Evolutionary conservation across 352 stramenopile species (phyloP), one percentile per base, ranked within the genome.

Genomic region (Phytophthora agathidicida): DNA sequence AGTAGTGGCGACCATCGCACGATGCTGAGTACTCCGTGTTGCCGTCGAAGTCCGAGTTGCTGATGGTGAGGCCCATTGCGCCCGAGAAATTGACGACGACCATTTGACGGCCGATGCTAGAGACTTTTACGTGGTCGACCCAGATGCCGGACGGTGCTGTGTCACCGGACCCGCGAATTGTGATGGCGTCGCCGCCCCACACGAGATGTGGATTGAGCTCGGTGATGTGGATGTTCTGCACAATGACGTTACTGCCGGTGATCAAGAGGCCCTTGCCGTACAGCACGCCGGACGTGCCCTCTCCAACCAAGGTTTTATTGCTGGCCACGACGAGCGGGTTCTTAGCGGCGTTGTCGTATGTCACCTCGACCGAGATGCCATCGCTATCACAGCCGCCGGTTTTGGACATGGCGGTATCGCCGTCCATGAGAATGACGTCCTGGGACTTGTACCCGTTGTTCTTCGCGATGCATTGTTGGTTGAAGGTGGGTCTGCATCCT

Each of bases 1-100:
- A 83, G 60, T 80, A 80, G 56, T 83, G 73, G 35, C 60, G 70
- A 10, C 65, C 63, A 13, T 80, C 70, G 37, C 73, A 83, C 10
- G 54, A 63, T 1, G 44, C 33, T n/a, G 54, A 63, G 36, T 56
- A 63, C 28, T 63, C 44, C 5, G 42, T 54, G 42, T 53, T 61
- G 26, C 52, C 52, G n/a, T 60, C 51, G 22, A 60, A 60, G 22
- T 52, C 32, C 32, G 51, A 74, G 58, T 76, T 77, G 39, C 67
- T 78, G 56, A 83, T 66, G 3, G 70, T 80, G 28, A 77, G 31
- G 3, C 56, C 73, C 39, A 66, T 69, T 2, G 67, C 57, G 5
- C 71, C 65, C 10, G 62, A 63, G 27, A 55, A 72, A 47, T 75
- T 68, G 17, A 71, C 75, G 3, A 68, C 62, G 10, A 80, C 37